Percentiles rank a stretch among this genome's conserved stretches.
Conservation (phyloP, 371 early-diverging fungal species). For the Circinella minor region DNA sequence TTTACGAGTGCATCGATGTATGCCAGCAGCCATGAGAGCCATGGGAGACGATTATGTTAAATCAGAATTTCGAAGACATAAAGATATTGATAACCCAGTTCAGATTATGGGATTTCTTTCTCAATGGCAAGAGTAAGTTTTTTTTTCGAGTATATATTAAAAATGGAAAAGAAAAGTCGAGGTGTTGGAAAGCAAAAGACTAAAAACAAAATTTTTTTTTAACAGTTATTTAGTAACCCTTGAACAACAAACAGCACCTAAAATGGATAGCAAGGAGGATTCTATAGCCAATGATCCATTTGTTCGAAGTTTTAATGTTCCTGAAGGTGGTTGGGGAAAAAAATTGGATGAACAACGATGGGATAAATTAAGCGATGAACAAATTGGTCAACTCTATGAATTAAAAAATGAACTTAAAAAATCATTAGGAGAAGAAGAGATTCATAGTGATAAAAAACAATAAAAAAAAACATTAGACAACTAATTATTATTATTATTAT, state of each 20-base stretch:
- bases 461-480: no score
- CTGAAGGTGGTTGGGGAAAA: constrained; percentile 53
- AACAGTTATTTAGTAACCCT: constrained; percentile 36
- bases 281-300: constrained; percentile 37
- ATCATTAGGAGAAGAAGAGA: constrained; percentile 35
- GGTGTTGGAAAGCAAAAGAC: background rate
- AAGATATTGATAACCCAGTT: constrained; percentile 65
- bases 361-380: constrained; percentile 71
- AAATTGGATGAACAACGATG: constrained; percentile 50
- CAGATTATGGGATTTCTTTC: constrained; percentile 68
- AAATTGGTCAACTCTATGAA: constrained; percentile 70
- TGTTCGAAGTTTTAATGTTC: constrained; percentile 38
- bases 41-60: constrained; percentile 74
- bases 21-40: constrained; percentile 64
- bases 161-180: background rate
- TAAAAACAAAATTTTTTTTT: constrained; percentile 9
- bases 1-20: constrained; percentile 58
- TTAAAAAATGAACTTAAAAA: constrained; percentile 61
- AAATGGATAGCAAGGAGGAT: constrained; percentile 25
- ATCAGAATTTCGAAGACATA: constrained; percentile 68
- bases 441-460: no score
- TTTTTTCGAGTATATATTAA: background rate
- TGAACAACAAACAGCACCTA: constrained; percentile 39
- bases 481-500: no score
- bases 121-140: constrained; percentile 67